Percentiles rank a stretch among this genome's conserved stretches.
Conservation (phyloP, 2,329 filamentous ascomycete species). For the Penicillium sp. region DNA sequence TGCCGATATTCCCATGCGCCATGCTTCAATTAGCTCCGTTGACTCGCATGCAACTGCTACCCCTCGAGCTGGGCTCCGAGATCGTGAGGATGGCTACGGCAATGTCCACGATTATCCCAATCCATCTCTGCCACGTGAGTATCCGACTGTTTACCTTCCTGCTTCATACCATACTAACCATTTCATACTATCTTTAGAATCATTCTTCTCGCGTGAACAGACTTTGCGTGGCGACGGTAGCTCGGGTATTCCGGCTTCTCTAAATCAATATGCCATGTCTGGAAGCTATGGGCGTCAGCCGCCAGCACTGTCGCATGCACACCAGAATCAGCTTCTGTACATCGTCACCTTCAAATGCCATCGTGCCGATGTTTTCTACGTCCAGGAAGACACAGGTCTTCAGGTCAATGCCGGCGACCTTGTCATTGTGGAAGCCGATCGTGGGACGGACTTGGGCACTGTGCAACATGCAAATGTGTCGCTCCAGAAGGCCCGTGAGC, state of each 20-base stretch:
- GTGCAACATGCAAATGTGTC: slow-evolving; percentile 84
- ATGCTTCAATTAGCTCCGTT: slow-evolving; percentile 37
- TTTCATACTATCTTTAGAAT: slow-evolving; percentile 36
- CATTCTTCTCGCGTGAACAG: slow-evolving; percentile 42
- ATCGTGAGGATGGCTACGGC: slow-evolving; percentile 36
- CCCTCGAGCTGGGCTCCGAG: slow-evolving; percentile 34
- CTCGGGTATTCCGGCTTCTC: slow-evolving; percentile 32
- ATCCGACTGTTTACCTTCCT: slow-evolving; percentile 32
- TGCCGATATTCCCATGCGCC: slow-evolving; percentile 46
- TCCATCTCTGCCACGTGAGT: slow-evolving; percentile 42
- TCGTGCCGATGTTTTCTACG: slow-evolving; percentile 91
- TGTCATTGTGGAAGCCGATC: slow-evolving; percentile 95
- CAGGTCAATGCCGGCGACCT: slow-evolving; percentile 86
- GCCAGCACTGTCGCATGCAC: slow-evolving; percentile 32
- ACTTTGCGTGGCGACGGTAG: slow-evolving; percentile 33
- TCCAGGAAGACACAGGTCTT: slow-evolving; percentile 89
- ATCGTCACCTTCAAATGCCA: slow-evolving; percentile 96
- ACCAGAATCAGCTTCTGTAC: slow-evolving; percentile 50
- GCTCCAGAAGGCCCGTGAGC: slow-evolving; percentile 77
- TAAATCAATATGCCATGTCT: slow-evolving; percentile 39
- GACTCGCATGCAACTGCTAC: slow-evolving; percentile 16
- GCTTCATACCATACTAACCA: slow-evolving; percentile 26
- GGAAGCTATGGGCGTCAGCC: slow-evolving; percentile 37
- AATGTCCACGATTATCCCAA: slow-evolving; percentile 35
- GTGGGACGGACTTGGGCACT: slow-evolving; percentile 89